Base-by-base conservation (phyloP, 2,329 filamentous ascomycete species). In the Aureobasidium sp. region DNA sequence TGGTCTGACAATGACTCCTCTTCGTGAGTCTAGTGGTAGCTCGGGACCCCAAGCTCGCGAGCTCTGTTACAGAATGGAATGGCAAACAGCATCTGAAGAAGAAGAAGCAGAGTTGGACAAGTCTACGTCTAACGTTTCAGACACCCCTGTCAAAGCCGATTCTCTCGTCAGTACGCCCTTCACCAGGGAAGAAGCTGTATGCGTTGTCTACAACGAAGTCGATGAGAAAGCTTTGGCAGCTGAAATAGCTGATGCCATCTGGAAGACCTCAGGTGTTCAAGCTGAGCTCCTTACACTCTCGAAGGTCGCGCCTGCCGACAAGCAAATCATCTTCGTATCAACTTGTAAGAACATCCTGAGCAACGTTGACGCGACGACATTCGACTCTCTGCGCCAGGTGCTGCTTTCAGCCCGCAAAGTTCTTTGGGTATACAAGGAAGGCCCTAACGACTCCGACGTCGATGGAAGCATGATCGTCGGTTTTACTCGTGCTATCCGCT, bases 91-190 rank as follows among this genome's bases (percentile, higher is more conserved):
- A 1, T 55, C 38, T 13, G 51, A 55, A 7, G 37, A 43, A 7
- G 37, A 55, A 55, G 51, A 54, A 9, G 9, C 6, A 4, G 37
- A 6, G 1, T 7, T 31, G 25, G 51, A 55, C 1, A 33, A 23
- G 3, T 42, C 51, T 4, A 29, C 19, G 7, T 55, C 50, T 9
- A 21, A 54, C 11, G 27, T 40, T 2, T 29, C 38, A 8, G 51
- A 55, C 17, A 55, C 38, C 10, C 9, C 11, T 2, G 4, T 37
- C 27, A 55, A 55, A 27, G 27, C 33, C 38, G 51, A 55, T n/a
- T 55, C 51, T 40, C 51, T 55, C 33, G 51, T 55, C 37, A 55
- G 51, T 10, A 55, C 51, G n/a, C 51, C 51, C 7, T 42, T 55
- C n/a, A 33, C 13, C 8, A 42, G 51, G 15, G 51, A 55, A 4